Percentiles rank a stretch among this genome's conserved stretches.
phyloP scores from a whole-genome alignment of 495 filamentous ascomycete genomes.

The Aspergillus nanangensis region DNA sequence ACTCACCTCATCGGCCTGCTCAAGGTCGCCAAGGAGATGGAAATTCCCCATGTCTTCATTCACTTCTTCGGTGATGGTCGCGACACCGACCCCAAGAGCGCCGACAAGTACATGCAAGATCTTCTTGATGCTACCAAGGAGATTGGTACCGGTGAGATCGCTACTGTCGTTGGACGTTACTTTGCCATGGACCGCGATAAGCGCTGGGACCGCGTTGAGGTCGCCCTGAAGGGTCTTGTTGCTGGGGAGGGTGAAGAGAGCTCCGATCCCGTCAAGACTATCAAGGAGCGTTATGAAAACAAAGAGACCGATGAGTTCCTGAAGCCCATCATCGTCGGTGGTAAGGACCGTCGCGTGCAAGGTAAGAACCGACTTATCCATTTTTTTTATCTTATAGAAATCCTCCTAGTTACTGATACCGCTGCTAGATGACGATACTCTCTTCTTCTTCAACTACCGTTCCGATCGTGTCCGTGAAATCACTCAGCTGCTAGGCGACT shows the following conservation, averaged over 20 bases:
- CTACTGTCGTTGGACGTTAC: constrained; percentile 94
- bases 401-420: too few relatives aligned
- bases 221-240: constrained; percentile 83
- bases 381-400: too few relatives aligned
- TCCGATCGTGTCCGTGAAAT: constrained; percentile 97
- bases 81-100: constrained; percentile 94
- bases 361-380: constrained; percentile 52
- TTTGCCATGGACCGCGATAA: constrained; percentile 99
- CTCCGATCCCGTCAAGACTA: constrained; percentile 77
- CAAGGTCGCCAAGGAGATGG: constrained; percentile 80
- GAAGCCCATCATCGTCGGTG: constrained; percentile 92
- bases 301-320: constrained; percentile 95
- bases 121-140: constrained; percentile 74
- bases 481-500: constrained; percentile 86
- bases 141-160: constrained; percentile 79
- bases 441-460: constrained; percentile 99
- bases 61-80: constrained; percentile 99
- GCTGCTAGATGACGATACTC: constrained; percentile 71
- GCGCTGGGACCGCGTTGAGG: constrained; percentile 91
- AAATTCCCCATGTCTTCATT: constrained; percentile 87
- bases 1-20: constrained; percentile 84
- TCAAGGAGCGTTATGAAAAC: constrained; percentile 82
- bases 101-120: constrained; percentile 78
- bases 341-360: constrained; percentile 77
- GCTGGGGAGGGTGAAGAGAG: constrained; percentile 81